Percentiles rank a stretch among this genome's conserved stretches.
Conservation (phyloP, 345 rosid species). For the Trapa bicornis region DNA sequence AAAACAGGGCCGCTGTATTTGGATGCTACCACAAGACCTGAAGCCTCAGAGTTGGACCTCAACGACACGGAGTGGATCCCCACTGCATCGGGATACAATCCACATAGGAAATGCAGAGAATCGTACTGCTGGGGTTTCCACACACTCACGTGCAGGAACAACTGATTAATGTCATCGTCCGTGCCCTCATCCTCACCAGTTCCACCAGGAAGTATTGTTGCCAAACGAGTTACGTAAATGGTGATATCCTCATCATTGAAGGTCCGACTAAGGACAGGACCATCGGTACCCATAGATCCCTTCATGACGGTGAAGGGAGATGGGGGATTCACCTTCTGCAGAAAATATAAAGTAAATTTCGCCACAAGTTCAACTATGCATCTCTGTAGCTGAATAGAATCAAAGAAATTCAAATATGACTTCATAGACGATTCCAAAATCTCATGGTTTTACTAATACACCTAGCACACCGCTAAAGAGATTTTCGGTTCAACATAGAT, state of each 20-base stretch:
- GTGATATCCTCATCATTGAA: slow-evolving; percentile 59
- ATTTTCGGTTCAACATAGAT: background rate
- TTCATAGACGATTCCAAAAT: background rate
- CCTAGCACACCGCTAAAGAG: background rate
- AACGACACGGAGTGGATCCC: slow-evolving; percentile 82
- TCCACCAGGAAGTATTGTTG: slow-evolving; percentile 25
- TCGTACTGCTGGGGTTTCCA: slow-evolving; percentile 56
- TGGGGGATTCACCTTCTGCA: slow-evolving; percentile 80
- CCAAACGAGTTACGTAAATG: slow-evolving; percentile 53
- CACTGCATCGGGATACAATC: slow-evolving; percentile 80
- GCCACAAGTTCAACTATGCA: background rate
- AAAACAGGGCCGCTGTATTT: slow-evolving; percentile 67
- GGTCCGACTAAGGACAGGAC: slow-evolving; percentile 58
- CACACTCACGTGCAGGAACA: slow-evolving; percentile 76
- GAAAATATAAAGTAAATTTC: background rate
- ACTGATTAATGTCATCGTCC: slow-evolving; percentile 59
- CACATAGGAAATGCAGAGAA: slow-evolving; percentile 74
- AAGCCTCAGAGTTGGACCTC: slow-evolving; percentile 42
- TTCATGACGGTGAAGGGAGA: slow-evolving; percentile 48
- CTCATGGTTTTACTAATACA: background rate
- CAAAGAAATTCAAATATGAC: background rate
- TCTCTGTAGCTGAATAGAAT: background rate
- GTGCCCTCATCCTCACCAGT: slow-evolving; percentile 33
- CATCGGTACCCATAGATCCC: slow-evolving; percentile 56
- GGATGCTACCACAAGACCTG: slow-evolving; percentile 25